Conservation (phyloP, 148 eudicot genomes). For the Rhododendron ferrugineum region DNA sequence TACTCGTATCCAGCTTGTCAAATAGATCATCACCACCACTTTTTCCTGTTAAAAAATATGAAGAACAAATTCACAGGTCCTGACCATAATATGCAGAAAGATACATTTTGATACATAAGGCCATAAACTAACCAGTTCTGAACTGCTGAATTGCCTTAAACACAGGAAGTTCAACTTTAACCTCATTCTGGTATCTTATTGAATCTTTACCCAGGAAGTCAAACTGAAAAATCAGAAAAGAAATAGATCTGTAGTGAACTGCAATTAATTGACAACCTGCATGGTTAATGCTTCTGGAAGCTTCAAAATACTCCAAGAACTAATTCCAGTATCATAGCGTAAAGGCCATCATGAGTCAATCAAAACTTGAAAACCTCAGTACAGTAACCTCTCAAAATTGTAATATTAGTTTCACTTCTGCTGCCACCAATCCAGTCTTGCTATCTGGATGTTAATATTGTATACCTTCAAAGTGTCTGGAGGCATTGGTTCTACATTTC, state of each 20-base stretch:
- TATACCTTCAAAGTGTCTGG: constrained; percentile 82
- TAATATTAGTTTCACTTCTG: not conserved
- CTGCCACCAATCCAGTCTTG: not conserved
- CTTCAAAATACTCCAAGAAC: constrained; percentile 9
- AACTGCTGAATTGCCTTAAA: constrained; percentile 85
- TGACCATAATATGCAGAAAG: not conserved
- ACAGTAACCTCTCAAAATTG: not conserved
- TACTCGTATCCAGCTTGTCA: constrained; percentile 87
- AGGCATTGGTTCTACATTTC: constrained; percentile 84
- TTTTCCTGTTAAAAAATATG: constrained; percentile 49
- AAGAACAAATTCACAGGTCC: not conserved
- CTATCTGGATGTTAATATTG: not conserved
- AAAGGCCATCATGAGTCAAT: not conserved
- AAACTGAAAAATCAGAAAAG: constrained; percentile 49
- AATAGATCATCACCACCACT: constrained; percentile 75
- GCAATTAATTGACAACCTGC: not conserved
- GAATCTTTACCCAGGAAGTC: constrained; percentile 99
- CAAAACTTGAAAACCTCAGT: constrained; percentile 1
- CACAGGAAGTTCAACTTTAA: constrained; percentile 68
- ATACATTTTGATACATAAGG: constrained; percentile 2
- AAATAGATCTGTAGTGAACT: not conserved
- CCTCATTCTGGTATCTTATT: constrained; percentile 79
- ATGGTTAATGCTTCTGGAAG: not conserved
- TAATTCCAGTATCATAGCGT: not conserved
- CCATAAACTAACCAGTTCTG: constrained; percentile 34